Evolutionary conservation across 2,329 filamentous ascomycete species (phyloP).

Genomic region (Coniochaeta sp.): DNA sequence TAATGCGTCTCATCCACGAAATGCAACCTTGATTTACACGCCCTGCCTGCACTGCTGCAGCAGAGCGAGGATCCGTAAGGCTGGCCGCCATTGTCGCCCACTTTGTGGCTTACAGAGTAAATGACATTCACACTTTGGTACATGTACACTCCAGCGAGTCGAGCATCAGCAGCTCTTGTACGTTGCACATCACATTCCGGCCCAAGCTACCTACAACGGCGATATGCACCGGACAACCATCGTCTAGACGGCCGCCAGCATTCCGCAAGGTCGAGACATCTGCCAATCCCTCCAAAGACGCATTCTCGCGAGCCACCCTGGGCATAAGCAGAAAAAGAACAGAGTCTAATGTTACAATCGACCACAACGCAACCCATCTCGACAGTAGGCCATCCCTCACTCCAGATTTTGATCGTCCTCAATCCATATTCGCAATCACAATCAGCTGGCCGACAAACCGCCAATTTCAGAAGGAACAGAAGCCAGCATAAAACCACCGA

Average conservation of each 20-base stretch:
- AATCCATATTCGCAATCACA: not conserved
- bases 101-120: not conserved
- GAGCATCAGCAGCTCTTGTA: not conserved
- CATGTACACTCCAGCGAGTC: no score
- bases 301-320: not conserved
- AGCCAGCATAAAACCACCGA: not conserved
- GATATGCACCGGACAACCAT: not conserved
- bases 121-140: no score
- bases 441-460: not conserved
- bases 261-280: not conserved
- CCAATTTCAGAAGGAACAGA: not conserved
- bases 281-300: not conserved
- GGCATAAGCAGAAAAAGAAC: not conserved
- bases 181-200: not conserved
- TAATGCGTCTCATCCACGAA: constrained; percentile 4
- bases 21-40: constrained; percentile 2
- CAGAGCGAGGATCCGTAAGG: not conserved
- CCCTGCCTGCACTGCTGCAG: not conserved
- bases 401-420: not conserved
- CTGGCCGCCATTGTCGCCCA: not conserved
- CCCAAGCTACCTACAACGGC: not conserved
- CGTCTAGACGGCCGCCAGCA: not conserved
- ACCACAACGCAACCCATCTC: not conserved
- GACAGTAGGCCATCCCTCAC: not conserved
- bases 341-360: not conserved